Conservation (phyloP, 345 rosid species). For the Ceriops decandra region DNA sequence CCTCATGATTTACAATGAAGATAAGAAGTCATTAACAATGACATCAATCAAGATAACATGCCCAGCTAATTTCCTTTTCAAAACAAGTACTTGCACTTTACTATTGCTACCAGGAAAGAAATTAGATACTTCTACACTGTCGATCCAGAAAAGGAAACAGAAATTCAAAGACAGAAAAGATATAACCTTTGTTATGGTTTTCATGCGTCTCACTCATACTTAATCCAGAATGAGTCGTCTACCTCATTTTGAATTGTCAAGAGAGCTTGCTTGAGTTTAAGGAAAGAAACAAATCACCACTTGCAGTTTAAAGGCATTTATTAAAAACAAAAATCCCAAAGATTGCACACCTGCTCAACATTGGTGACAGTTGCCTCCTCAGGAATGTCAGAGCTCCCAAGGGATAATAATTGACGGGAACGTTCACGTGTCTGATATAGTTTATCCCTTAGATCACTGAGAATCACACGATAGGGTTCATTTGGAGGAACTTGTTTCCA, state of each 20-base stretch:
- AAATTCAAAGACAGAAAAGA: too few relatives aligned
- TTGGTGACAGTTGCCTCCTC: conserved; percentile 69
- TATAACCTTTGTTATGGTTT: background rate
- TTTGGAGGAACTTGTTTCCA: conserved; percentile 88
- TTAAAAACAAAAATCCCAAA: background rate
- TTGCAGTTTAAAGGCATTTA: background rate
- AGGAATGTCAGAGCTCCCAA: conserved; percentile 73
- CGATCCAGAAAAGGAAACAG: background rate
- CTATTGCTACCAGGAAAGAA: background rate
- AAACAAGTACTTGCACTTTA: background rate
- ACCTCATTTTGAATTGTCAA: background rate
- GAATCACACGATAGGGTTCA: conserved; percentile 94
- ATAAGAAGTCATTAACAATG: too few relatives aligned
- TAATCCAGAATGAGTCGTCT: background rate
- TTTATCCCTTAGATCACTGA: conserved; percentile 91
- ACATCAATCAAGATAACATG: too few relatives aligned
- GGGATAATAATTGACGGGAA: conserved; percentile 71
- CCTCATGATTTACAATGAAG: too few relatives aligned
- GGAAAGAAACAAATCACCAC: background rate
- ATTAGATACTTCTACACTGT: background rate
- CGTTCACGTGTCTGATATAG: conserved; percentile 89
- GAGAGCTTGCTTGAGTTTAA: background rate
- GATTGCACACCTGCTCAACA: conserved; percentile 59
- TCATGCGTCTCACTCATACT: background rate
- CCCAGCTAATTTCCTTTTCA: too few relatives aligned